Percentiles rank a stretch among this genome's conserved stretches.
Conservation (phyloP, 768 basidiomycete species). For the Dioszegia hungarica region DNA sequence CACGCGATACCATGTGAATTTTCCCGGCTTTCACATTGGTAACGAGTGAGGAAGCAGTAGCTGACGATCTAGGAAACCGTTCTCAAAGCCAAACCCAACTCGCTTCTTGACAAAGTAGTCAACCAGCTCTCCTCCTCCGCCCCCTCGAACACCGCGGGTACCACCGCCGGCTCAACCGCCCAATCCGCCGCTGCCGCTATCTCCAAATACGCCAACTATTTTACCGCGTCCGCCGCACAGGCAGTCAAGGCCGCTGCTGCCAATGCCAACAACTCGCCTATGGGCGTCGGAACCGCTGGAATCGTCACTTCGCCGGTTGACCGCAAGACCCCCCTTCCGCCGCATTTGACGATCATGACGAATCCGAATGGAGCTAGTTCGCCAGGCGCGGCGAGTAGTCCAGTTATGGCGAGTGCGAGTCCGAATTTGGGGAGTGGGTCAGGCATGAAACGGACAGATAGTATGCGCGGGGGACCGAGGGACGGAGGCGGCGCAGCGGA, state of each 20-base stretch:
- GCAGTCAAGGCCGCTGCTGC: conserved; percentile 8
- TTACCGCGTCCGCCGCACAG: conserved; percentile 27
- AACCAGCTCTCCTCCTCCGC: conserved; percentile 67
- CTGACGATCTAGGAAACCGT: conserved; percentile 45
- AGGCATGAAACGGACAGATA: conserved; percentile 19
- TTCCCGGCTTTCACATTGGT: no score
- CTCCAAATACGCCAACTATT: conserved; percentile 77
- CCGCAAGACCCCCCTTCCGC: background rate
- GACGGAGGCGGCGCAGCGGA: conserved; percentile 51
- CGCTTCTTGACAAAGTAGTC: conserved; percentile 84
- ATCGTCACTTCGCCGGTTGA: conserved; percentile 12
- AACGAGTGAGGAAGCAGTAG: no score
- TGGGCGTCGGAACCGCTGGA: background rate
- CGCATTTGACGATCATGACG: background rate
- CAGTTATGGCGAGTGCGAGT: background rate
- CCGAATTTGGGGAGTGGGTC: background rate
- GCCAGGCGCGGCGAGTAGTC: background rate
- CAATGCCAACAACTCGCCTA: background rate
- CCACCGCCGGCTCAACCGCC: conserved; percentile 24
- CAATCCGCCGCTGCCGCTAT: conserved; percentile 71
- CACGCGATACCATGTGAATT: conserved; percentile 78
- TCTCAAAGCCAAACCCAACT: conserved; percentile 57
- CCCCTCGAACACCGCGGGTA: conserved; percentile 25
- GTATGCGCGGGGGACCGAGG: conserved; percentile 18
- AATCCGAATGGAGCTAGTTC: background rate